A percentile compares a stretch with the other conserved stretches of the same genome.
Conservation (phyloP, 768 basidiomycete genomes). For the Leucocoprinus sp. region DNA sequence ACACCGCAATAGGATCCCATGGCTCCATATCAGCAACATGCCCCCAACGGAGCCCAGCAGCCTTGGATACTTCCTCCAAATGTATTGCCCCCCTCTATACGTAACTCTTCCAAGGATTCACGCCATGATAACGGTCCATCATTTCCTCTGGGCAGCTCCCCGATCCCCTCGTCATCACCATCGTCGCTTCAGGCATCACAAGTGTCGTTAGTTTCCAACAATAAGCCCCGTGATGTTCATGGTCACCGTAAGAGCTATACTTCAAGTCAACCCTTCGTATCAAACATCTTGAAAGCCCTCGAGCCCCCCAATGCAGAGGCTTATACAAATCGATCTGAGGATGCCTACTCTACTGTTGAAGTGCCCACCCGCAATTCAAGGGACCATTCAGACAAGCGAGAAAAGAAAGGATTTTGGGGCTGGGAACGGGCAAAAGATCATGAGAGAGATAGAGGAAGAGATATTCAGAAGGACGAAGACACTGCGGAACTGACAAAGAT, state of each 20-base stretch:
- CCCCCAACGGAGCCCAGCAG: background rate
- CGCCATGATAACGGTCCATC: background rate
- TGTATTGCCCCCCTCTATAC: background rate
- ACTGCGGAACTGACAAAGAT: constrained; percentile 55
- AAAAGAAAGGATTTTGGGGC: constrained; percentile 51
- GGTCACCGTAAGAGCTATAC: constrained; percentile 16
- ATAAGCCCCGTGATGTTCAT: constrained; percentile 1
- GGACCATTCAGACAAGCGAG: constrained; percentile 33
- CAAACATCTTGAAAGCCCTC: constrained; percentile 53
- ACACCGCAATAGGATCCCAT: background rate
- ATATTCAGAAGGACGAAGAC: constrained; percentile 31
- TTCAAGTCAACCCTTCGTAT: constrained; percentile 29
- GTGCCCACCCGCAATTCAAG: constrained; percentile 13
- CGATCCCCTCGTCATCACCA: background rate
- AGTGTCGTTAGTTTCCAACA: background rate
- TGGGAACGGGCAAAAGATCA: constrained; percentile 29
- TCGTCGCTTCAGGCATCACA: constrained; percentile 13
- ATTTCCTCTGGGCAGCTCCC: background rate
- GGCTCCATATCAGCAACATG: constrained; percentile 8
- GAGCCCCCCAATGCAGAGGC: constrained; percentile 36
- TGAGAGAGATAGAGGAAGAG: constrained; percentile 28
- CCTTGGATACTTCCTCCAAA: too few relatives aligned
- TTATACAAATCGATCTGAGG: constrained; percentile 20
- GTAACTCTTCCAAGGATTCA: background rate
- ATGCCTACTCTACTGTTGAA: constrained; percentile 21